phyloP scores from a whole-genome alignment of 1,284 basidiomycete genomes.

The Singerocomus inundabilis region DNA sequence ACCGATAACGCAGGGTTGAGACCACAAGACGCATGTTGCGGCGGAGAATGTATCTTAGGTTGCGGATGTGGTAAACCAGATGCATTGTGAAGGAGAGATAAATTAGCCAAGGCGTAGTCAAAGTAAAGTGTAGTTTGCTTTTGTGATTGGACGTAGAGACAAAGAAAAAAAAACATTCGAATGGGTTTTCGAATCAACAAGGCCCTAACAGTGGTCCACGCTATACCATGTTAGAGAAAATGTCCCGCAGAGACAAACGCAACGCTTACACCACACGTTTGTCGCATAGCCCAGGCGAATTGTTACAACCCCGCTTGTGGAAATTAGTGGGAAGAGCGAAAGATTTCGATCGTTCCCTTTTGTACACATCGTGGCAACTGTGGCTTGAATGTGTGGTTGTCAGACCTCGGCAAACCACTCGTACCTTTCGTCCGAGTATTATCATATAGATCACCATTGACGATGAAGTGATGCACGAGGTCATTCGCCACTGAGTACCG shows the following conservation, averaged over 20 bases:
- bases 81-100: conserved; percentile 1
- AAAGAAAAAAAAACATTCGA: conserved; percentile 6
- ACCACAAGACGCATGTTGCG: conserved; percentile 8
- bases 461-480: conserved; percentile 26
- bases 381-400: conserved; percentile 10
- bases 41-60: not conserved
- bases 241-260: conserved; percentile 5
- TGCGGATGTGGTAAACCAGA: conserved; percentile 1
- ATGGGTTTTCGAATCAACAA: not conserved
- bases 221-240: conserved; percentile 8
- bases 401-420: conserved; percentile 20
- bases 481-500: conserved; percentile 18
- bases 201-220: not conserved
- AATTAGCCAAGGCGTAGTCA: not conserved
- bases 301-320: conserved; percentile 8
- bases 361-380: conserved; percentile 13
- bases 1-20: conserved; percentile 1
- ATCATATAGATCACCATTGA: conserved; percentile 21
- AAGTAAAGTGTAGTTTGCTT: not conserved
- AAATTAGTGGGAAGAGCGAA: conserved; percentile 1
- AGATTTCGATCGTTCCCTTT: conserved; percentile 15
- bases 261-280: conserved; percentile 19
- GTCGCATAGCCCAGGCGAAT: conserved; percentile 11
- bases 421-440: conserved; percentile 18
- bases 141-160: not conserved